These are phyloP conservation scores for Phlyctochytrium arcticum DNA, from an alignment of 192 early-diverging fungal genomes.

Conservation along the genomic window DNA sequence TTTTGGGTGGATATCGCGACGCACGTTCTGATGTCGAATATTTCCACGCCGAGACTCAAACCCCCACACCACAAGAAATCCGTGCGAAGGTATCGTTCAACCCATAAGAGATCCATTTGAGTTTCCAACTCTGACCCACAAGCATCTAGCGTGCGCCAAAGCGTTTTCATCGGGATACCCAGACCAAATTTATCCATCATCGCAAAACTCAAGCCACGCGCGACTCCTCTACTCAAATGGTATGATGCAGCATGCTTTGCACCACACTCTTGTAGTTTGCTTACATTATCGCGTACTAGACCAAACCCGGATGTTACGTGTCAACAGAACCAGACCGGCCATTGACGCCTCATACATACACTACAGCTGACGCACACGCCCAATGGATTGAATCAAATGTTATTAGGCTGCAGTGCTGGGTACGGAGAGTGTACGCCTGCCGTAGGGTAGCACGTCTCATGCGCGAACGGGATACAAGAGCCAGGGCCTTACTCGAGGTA, in stretches of 20 bases:
- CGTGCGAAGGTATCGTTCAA: conserved; percentile 34
- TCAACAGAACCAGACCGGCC: conserved; percentile 32
- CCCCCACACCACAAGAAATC: conserved; percentile 54
- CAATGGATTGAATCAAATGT: conserved; percentile 27
- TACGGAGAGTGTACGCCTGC: conserved; percentile 37
- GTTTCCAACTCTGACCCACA: background rate
- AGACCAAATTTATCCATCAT: conserved; percentile 47
- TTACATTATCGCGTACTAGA: conserved; percentile 21
- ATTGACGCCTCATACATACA: conserved; percentile 36
- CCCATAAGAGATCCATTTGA: too few species aligned
- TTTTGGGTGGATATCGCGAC: conserved; percentile 48
- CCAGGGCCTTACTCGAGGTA: conserved; percentile 35
- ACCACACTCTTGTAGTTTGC: background rate
- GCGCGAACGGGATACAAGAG: conserved; percentile 25
- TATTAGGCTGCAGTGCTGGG: conserved; percentile 52
- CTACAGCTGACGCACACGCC: conserved; percentile 39
- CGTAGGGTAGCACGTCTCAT: conserved; percentile 31
- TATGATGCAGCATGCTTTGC: conserved; percentile 8
- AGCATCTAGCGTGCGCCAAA: background rate
- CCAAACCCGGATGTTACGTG: conserved; percentile 39
- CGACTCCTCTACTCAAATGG: conserved; percentile 55
- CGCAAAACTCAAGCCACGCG: conserved; percentile 31
- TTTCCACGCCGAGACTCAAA: conserved; percentile 54
- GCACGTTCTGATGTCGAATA: conserved; percentile 36
- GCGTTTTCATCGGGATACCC: conserved; percentile 51